Evolutionary conservation across 192 early-diverging fungal genomes (phyloP), one percentile per base, ranked within the genome.

Genomic region (Bifiguratus adelaidae): DNA sequence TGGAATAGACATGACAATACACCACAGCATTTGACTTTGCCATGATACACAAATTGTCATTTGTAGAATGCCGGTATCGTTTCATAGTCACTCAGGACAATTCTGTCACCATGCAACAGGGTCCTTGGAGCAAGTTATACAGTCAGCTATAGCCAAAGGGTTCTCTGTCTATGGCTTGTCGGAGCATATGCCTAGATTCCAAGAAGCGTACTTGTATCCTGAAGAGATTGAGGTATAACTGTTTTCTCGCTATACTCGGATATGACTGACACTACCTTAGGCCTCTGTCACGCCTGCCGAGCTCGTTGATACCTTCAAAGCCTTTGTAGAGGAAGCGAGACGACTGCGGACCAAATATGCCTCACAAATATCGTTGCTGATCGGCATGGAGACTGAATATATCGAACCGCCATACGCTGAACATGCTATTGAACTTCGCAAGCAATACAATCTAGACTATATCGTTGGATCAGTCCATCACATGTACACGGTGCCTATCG

Each of bases 401-500:
- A 89, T 94, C 30, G 80, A 74, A 13, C 26, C 37, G 2, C 44
- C 48, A 4, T 73, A 79, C 3, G 48, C 80, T n/a, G 28, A 43
- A 0, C 67, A 80, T 44, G 65, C 80, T 7, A 41, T 67, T 25
- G 41, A 43, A 4, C 63, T 92, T 18, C 69, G 63, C 19, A 29
- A 53, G 3, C 30, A 55, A 16, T 61, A 73, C 46, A 32, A 33
- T 4, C 61, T 93, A 12, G 92, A 97, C 52, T 95, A 92, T 53
- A 53, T 89, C 13, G 90, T 99, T 3, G 95, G 95, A 2, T 93
- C 91, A 1, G 55, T 98, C 13, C 95, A 98, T 70, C 95, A 98
- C 45, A 73, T 92, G 6, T 52, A 65, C 35, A 75, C 71, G 4
- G 75, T 80, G 30, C 87, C 95, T 3, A 67, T 96, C 50, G 95